Evolutionary conservation across 78 protist genomes (phyloP).

Genomic region (Anaeramoeba flamelloides): DNA sequence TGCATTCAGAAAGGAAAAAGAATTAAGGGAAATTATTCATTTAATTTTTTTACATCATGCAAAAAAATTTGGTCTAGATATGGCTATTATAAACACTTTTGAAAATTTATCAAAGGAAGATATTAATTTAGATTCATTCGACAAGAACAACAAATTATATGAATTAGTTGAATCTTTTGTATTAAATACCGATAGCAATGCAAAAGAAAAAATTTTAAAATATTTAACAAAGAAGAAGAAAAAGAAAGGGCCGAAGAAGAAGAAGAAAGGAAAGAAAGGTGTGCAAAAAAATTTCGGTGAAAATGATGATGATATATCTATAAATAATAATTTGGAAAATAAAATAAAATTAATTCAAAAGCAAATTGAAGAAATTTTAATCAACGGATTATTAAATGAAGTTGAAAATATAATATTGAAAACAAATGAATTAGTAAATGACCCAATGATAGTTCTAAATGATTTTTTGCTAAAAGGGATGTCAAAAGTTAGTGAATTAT

Average conservation of each 20-base stretch:
- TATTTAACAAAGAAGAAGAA: background rate
- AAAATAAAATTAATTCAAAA: too few species aligned
- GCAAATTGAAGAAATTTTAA: background rate
- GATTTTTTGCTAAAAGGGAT: constrained; percentile 94
- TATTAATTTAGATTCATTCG: too few species aligned
- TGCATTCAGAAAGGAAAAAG: constrained; percentile 85
- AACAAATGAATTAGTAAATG: background rate
- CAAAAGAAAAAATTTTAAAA: background rate
- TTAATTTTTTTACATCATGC: constrained; percentile 53
- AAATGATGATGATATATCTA: too few species aligned
- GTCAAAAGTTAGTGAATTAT: constrained; percentile 86
- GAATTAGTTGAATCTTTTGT: background rate
- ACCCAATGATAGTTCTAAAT: constrained; percentile 44
- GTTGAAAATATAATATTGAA: background rate
- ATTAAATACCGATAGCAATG: background rate
- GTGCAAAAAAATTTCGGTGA: background rate
- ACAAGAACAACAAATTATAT: constrained; percentile 30
- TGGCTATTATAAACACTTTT: constrained; percentile 91
- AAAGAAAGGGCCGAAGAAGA: too few species aligned
- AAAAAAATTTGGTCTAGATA: constrained; percentile 65
- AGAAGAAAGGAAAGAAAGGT: background rate
- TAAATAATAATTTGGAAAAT: too few species aligned
- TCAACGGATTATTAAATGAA: background rate
- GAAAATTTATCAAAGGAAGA: constrained; percentile 71
- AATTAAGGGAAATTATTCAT: constrained; percentile 87